These are phyloP conservation scores for Phytophthora idaei DNA, from an alignment of 352 stramenopile genomes.

Conservation along the genomic window DNA sequence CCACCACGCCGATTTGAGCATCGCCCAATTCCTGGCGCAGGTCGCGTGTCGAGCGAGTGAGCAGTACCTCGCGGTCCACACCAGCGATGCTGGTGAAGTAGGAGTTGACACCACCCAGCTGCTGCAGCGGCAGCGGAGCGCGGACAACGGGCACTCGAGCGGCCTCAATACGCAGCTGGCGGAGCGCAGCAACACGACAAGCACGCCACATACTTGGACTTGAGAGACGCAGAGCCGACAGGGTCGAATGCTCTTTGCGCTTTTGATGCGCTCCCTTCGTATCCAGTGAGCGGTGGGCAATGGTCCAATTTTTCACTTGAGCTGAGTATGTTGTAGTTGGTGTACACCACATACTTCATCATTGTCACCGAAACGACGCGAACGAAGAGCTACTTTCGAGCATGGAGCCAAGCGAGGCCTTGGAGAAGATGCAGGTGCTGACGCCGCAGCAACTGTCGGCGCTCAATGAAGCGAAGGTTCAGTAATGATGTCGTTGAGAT, in stretches of 20 bases:
- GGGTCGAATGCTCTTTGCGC: constrained; percentile 11
- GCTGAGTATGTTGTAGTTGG: constrained; percentile 14
- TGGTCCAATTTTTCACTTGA: constrained; percentile 21
- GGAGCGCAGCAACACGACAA: constrained; percentile 55
- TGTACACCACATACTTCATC: constrained; percentile 18
- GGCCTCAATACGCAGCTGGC: constrained; percentile 39
- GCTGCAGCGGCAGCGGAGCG: constrained; percentile 21
- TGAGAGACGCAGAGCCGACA: background rate
- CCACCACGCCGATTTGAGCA: constrained; percentile 37
- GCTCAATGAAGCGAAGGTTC: constrained; percentile 74
- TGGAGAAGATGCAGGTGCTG: constrained; percentile 64
- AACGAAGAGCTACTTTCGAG: too few species aligned
- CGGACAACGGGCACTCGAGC: constrained; percentile 17
- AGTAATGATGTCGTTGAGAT: background rate
- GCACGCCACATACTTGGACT: constrained; percentile 58
- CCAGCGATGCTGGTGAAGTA: constrained; percentile 52
- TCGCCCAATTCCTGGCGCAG: constrained; percentile 45
- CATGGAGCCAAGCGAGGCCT: background rate
- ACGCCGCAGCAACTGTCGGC: constrained; percentile 64
- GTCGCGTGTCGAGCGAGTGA: constrained; percentile 44
- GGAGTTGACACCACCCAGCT: constrained; percentile 16
- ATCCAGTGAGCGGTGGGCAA: constrained; percentile 28
- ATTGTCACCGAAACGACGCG: too few species aligned
- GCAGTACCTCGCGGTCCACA: constrained; percentile 51
- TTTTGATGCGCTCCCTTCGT: constrained; percentile 21